phyloP scores from a whole-genome alignment of 805 yeast species.

The Starmera dryadoides region DNA sequence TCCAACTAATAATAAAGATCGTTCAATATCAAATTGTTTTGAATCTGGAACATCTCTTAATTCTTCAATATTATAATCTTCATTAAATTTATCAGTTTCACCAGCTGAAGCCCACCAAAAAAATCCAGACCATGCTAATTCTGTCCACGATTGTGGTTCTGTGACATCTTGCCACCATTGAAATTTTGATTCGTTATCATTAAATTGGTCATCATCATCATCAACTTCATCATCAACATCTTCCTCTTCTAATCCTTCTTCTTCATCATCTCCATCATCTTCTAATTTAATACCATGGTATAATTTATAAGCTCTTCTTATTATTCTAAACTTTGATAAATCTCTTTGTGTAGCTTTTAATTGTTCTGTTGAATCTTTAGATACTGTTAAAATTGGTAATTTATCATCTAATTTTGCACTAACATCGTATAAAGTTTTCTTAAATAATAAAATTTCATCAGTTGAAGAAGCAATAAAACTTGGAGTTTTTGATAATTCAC shows the following conservation, averaged over 20 bases:
- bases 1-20: constrained; percentile 32
- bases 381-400: constrained; percentile 9
- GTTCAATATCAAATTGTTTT: constrained; percentile 15
- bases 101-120: constrained; percentile 91
- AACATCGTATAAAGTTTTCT: constrained; percentile 42
- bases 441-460: constrained; percentile 57
- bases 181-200: constrained; percentile 6
- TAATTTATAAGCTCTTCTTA: constrained; percentile 16
- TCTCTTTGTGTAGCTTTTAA: constrained; percentile 30
- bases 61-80: constrained; percentile 33
- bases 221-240: background rate
- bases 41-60: constrained; percentile 11
- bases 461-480: constrained; percentile 57
- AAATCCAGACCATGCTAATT: constrained; percentile 60
- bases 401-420: constrained; percentile 20
- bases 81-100: constrained; percentile 36
- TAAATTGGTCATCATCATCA: constrained; percentile 6
- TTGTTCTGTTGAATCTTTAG: constrained; percentile 1
- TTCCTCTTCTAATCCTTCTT: too few relatives aligned
- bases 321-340: constrained; percentile 24
- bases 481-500: constrained; percentile 9
- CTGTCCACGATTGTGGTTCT: constrained; percentile 47
- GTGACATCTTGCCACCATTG: constrained; percentile 39
- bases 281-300: background rate
- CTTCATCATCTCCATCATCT: background rate